phyloP scores from a whole-genome alignment of 2,329 filamentous ascomycete species.

The Podosphaera xanthii region DNA sequence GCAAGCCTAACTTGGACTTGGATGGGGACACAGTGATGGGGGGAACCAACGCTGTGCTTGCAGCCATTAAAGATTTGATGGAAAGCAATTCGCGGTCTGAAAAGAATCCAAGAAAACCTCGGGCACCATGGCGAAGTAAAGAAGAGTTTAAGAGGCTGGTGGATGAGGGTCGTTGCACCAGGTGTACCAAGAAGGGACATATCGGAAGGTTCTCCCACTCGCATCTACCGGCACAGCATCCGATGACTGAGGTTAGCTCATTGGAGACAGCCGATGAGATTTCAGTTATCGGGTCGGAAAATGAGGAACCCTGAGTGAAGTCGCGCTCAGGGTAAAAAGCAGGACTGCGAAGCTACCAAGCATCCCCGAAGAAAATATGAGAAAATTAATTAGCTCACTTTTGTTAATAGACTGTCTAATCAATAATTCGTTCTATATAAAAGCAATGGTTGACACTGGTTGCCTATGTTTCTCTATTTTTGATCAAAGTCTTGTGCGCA shows the following conservation, averaged over 20 bases:
- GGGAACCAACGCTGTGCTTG: too few relatives aligned
- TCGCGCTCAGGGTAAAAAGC: not conserved
- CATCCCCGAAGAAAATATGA: too few relatives aligned
- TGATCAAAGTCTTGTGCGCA: constrained; percentile 1
- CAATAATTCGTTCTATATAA: not conserved
- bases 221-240: not conserved
- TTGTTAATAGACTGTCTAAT: too few relatives aligned
- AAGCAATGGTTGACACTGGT: not conserved
- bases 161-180: not conserved
- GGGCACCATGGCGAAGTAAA: not conserved
- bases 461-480: not conserved
- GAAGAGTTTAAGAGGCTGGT: not conserved
- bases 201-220: not conserved
- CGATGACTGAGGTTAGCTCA: not conserved
- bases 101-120: not conserved
- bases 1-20: not conserved
- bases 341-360: not conserved
- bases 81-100: not conserved
- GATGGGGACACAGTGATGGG: not conserved
- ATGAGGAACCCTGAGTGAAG: not conserved
- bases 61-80: not conserved
- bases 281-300: not conserved
- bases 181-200: not conserved
- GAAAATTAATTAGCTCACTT: too few relatives aligned
- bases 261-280: not conserved